These are phyloP conservation scores for Lathyrus oleraceus DNA, from an alignment of 306 rosid genomes.

Conservation along the genomic window DNA sequence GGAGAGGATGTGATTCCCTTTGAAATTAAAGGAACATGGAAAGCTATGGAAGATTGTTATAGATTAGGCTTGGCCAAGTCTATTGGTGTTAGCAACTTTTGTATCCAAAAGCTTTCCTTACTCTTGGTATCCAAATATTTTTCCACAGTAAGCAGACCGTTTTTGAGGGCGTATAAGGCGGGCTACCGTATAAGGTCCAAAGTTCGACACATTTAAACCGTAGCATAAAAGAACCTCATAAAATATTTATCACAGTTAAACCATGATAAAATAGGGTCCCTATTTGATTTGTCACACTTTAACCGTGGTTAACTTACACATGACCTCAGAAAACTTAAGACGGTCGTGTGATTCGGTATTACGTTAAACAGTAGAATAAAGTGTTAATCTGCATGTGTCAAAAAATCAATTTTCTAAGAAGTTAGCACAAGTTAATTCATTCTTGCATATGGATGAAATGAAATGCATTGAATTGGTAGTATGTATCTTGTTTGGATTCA, in stretches of 20 bases:
- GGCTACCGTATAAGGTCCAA: too few species aligned
- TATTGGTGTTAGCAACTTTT: constrained; percentile 50
- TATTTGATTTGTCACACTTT: too few species aligned
- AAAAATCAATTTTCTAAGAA: too few species aligned
- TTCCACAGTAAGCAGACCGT: neutral
- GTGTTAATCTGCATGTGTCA: neutral
- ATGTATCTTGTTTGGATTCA: constrained; percentile 6
- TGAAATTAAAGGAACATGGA: too few species aligned
- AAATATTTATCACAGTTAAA: too few species aligned
- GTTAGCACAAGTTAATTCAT: neutral
- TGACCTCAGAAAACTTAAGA: too few species aligned
- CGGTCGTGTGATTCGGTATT: neutral
- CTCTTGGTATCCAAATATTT: constrained; percentile 4
- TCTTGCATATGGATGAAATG: neutral
- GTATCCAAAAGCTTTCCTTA: constrained; percentile 32
- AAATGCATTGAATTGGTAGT: neutral
- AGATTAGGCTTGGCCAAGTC: constrained; percentile 45
- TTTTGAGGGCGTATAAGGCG: too few species aligned
- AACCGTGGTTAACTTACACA: too few species aligned
- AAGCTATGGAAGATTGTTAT: constrained; percentile 33
- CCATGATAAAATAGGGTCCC: too few species aligned
- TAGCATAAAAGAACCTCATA: too few species aligned
- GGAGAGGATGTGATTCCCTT: too few species aligned
- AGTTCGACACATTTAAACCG: too few species aligned
- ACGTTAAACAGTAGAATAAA: neutral